Evolutionary conservation across 2,329 filamentous ascomycete species (phyloP).

Genomic region (Coniochaeta sp.): DNA sequence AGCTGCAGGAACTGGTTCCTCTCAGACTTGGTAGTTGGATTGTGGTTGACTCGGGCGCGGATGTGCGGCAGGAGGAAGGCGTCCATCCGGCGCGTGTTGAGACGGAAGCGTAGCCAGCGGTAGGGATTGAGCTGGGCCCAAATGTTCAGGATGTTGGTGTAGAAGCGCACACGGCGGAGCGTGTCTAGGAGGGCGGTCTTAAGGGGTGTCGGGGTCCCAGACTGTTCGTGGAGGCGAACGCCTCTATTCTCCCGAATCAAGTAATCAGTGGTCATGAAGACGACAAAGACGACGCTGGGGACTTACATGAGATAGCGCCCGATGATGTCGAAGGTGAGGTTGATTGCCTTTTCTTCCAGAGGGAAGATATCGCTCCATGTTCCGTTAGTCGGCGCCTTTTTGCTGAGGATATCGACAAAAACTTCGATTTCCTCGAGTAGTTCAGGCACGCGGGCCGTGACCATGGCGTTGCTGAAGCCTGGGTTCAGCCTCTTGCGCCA

Average conservation of each 20-base stretch:
- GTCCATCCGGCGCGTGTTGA: not conserved
- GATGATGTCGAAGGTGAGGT: constrained; percentile 32
- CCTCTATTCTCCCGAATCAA: not conserved
- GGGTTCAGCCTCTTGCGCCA: constrained; percentile 26
- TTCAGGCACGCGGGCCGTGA: constrained; percentile 24
- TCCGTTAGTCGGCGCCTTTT: constrained; percentile 17
- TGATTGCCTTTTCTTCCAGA: constrained; percentile 25
- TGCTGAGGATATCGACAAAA: constrained; percentile 22
- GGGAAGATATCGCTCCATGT: constrained; percentile 22
- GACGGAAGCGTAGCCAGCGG: not conserved
- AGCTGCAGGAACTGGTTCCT: not conserved
- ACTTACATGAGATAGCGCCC: constrained; percentile 21
- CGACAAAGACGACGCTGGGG: not conserved
- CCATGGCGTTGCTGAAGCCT: constrained; percentile 27
- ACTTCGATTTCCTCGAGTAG: constrained; percentile 27
- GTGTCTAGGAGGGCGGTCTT: not conserved
- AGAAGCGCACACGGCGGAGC: not conserved
- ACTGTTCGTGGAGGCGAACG: not conserved
- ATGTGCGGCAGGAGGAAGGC: not conserved
- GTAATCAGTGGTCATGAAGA: not conserved
- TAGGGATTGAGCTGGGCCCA: not conserved
- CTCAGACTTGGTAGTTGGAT: not conserved
- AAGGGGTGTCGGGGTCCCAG: not conserved
- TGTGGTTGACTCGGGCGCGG: not conserved
- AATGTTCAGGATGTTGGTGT: constrained; percentile 1